These are phyloP conservation scores for Geotrichum macrosporum DNA, from an alignment of 1,139 yeast species.

Conservation along the genomic window DNA sequence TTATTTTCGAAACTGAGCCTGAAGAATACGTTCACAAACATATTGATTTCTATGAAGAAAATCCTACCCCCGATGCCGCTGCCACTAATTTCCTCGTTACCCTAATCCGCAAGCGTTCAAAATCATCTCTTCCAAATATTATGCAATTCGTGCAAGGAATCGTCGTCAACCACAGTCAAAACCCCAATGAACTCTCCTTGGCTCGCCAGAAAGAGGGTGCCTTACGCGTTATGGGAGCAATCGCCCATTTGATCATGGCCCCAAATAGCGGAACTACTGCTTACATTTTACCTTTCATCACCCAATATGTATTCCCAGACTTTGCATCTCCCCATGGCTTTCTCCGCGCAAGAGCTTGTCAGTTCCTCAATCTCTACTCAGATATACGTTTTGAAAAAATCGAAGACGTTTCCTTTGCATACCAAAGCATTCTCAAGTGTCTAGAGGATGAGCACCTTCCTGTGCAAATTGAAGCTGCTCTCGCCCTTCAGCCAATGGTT, in stretches of 20 bases:
- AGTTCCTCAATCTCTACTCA: constrained; percentile 67
- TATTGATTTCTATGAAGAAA: constrained; percentile 69
- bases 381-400: constrained; percentile 53
- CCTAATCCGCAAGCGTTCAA: constrained; percentile 61
- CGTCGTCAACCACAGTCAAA: constrained; percentile 43
- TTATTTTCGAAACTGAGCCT: constrained; percentile 82
- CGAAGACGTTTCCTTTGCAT: constrained; percentile 51
- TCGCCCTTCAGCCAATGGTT: constrained; percentile 78
- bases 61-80: constrained; percentile 74
- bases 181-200: constrained; percentile 47
- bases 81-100: constrained; percentile 73
- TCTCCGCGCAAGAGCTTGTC: constrained; percentile 80
- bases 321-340: constrained; percentile 64
- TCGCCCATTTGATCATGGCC: constrained; percentile 55
- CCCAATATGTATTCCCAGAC: constrained; percentile 64
- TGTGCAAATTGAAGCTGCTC: constrained; percentile 76
- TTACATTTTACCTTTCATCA: constrained; percentile 68
- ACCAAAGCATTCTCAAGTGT: constrained; percentile 62
- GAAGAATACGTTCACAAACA: constrained; percentile 81
- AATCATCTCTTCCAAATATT: constrained; percentile 58
- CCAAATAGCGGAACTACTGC: constrained; percentile 55
- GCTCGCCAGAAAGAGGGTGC: constrained; percentile 80
- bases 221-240: constrained; percentile 69
- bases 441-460: constrained; percentile 61
- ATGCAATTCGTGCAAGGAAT: constrained; percentile 61